Evolutionary conservation across 2,329 filamentous ascomycete genomes (phyloP), one percentile per base, ranked within the genome.

Genomic region (Elsinoe perseae): DNA sequence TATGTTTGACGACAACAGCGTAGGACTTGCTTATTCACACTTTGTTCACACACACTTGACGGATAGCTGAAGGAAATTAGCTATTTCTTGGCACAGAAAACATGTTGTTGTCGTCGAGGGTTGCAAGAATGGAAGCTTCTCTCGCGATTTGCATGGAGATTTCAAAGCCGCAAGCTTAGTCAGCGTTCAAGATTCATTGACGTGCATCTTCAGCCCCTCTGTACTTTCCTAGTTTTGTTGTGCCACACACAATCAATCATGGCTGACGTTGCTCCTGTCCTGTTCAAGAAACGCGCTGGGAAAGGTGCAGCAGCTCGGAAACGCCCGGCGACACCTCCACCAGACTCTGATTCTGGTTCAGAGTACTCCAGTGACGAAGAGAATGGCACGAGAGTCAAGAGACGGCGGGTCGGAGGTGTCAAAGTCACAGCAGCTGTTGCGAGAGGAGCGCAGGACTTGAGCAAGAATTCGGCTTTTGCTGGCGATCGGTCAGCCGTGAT

Each of bases 211-310:
- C 18, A 16, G 5, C 28, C 40, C 10, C 8, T 6, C n/a, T 25
- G n/a, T 10, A n/a, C 3, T 6, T 18, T 55, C 36, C 52, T 23
- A 23, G 9, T 23, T n/a, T 16, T 14, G n/a, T 44, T 16, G 36
- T 27, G 21, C 25, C 16, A 46, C 36, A 36, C 16, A 46, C 21
- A 40, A 6, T 27, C n/a, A 55, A 63, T n/a, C 58, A 69, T 69
- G 66, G 62, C 68, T 50, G 67, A 70, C 60, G 57, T 68, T 25
- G 64, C 61, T 4, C 63, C 64, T 2, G 80, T 85, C 12, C 71
- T 87, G 53, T 96, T 96, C 80, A 96, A 95, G 71, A 95, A 93
- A 71, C 83, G 91, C 68, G 80, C 82, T 62, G 80, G 80, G 65
- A 95, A 90, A 68, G 80, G 80, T 60, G 91, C 84, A 50, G 90